Base-by-base conservation (phyloP, 805 yeast species). In the Saccharomycopsis lassenensis region DNA sequence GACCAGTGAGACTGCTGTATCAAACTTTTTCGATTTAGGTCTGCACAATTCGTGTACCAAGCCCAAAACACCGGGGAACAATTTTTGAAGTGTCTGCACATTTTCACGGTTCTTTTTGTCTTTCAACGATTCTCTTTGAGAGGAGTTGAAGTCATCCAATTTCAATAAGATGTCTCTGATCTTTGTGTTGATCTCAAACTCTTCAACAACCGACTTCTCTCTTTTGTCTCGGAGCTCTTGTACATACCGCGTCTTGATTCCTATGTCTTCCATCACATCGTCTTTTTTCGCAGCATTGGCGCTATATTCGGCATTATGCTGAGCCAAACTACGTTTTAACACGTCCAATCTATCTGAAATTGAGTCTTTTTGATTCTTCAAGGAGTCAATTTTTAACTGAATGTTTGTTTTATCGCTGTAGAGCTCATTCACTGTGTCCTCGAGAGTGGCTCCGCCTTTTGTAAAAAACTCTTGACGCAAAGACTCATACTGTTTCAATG, bases 21-120 rank as follows among this genome's bases (percentile, higher is more conserved):
- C 85, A 52, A 74, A 86, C 48, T 72, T 78, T 39, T 71, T 71
- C 46, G 78, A 78, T 36, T 71, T 65, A 15, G 95, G 94, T 38
- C 74, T 73, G 31, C 89, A 81, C 18, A 87, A 62, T 49, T 86
- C 95, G 45, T 74, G 68, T 3, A 89, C 74, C 7, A 85, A 55
- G 2, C 96, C 97, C 46, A 69, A 69, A 2, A 91, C 93, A 3
- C 94, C 86, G 1, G 94, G 91, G 44, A 80, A 70, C n/a, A 78
- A 56, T 49, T 84, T 74, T 47, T 73, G 77, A 36, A 91, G 58
- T 37, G 74, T 66, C 0, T 75, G 57, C 2, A 83, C 77, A 43
- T 80, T 82, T 46, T 86, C 95, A 37, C 89, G 64, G 28, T 82
- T 57, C 43, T 66, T 71, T 33, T 69, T 66, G 44, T 86, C 94